Evolutionary conservation across 352 stramenopile genomes (phyloP), one percentile per base, ranked within the genome.

Genomic region (Globisporangium canariense): DNA sequence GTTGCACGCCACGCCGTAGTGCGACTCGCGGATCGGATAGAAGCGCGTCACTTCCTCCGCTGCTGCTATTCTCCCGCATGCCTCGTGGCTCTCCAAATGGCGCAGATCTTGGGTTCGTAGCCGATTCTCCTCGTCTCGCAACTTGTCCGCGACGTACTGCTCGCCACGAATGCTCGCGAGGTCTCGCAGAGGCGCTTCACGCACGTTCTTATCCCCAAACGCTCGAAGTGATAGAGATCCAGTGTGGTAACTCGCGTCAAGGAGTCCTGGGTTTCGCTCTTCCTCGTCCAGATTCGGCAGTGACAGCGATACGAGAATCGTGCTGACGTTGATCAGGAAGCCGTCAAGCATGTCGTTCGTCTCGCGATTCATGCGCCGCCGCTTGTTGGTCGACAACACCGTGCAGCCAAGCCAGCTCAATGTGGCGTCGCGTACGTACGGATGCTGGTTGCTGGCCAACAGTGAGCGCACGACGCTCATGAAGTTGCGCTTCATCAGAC

Each of bases 1-100:
- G 50, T 93, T 83, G 54, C 85, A 93, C 20, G 85, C 78, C 8
- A 93, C 80, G 22, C 83, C 82, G 50, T 81, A 77, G 68, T 93
- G 82, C 25, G 72, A 78, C 0, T 72, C 74, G 38, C 75, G 63
- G 4, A 58, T 57, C n/a, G 81, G 84, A 51, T 91, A 93, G 57
- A 77, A 92, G 2, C 52, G 58, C 22, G 40, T 56, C 20, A 64
- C 22, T 7, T 38, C 30, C 6, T 67, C 55, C 6, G 25, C 43
- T 10, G 52, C 51, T 10, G 41, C 32, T 5, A 60, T 53, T 10
- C 38, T 38, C 55, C n/a, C 67, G 22, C 57, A 56, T 25, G 64
- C 60, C 16, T 69, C 60, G 60, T 78, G 70, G 28, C 57, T 34
- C 25, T 59, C 45, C 10, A 82, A 74, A 49, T 43, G 58, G 7